Conservation (phyloP, 805 yeast species). For the Suhomyces tanzawaensis region DNA sequence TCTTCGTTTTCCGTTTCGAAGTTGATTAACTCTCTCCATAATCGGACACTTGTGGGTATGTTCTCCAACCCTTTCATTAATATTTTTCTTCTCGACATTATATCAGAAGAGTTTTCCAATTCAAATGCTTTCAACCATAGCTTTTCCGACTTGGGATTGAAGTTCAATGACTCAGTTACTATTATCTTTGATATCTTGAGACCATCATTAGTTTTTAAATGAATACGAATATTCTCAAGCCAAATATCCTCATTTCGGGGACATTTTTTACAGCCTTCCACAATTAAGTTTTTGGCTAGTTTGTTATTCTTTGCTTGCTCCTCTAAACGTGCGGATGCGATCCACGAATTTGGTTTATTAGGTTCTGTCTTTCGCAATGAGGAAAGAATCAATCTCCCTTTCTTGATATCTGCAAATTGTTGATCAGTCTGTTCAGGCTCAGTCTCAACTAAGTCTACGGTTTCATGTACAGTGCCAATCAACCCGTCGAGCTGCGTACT, state of each 20-base stretch:
- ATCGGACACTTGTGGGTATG: slow-evolving; percentile 50
- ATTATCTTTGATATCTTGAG: slow-evolving; percentile 51
- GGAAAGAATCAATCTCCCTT: slow-evolving; percentile 58
- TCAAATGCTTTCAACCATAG: slow-evolving; percentile 75
- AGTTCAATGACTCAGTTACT: slow-evolving; percentile 62
- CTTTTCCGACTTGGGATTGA: slow-evolving; percentile 51
- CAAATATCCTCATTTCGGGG: slow-evolving; percentile 72
- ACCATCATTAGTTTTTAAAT: slow-evolving; percentile 42
- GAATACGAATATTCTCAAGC: slow-evolving; percentile 74
- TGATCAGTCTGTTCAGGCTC: slow-evolving; percentile 13
- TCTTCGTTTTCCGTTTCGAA: slow-evolving; percentile 54
- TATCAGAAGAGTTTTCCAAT: slow-evolving; percentile 53
- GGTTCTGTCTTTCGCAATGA: slow-evolving; percentile 75
- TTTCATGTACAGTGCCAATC: slow-evolving; percentile 18
- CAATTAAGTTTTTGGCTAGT: slow-evolving; percentile 58
- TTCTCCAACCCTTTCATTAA: slow-evolving; percentile 70
- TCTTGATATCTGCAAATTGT: slow-evolving; percentile 54
- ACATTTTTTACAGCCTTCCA: slow-evolving; percentile 71
- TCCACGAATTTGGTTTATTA: slow-evolving; percentile 73
- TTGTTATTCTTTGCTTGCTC: slow-evolving; percentile 54
- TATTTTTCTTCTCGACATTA: slow-evolving; percentile 50
- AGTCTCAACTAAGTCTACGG: slow-evolving; percentile 1
- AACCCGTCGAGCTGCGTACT: slow-evolving; percentile 50
- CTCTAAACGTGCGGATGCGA: slow-evolving; percentile 80
- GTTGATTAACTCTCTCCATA: slow-evolving; percentile 72